A percentile compares a stretch with the other conserved stretches of the same genome.
Evolutionary conservation across 2,329 filamentous ascomycete species (phyloP).

Genomic region (Hymenoscyphus scutula): DNA sequence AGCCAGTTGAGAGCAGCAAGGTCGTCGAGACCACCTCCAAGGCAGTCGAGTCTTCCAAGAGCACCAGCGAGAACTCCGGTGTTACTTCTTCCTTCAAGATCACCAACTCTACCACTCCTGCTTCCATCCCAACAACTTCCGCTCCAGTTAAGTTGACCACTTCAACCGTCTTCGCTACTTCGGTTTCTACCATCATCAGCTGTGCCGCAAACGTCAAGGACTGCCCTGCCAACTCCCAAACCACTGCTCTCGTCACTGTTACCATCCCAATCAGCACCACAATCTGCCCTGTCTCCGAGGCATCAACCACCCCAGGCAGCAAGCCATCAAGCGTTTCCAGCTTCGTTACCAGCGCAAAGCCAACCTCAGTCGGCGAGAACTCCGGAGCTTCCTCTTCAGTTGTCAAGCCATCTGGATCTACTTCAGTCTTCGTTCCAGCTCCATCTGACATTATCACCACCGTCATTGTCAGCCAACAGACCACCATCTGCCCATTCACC

Average conservation of each 20-base stretch:
- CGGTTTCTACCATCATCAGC: conserved; percentile 49
- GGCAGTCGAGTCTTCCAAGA: background rate
- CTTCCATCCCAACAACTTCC: background rate
- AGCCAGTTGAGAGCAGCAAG: background rate
- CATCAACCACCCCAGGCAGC: background rate
- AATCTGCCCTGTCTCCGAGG: conserved; percentile 31
- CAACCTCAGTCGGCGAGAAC: background rate
- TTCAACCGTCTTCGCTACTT: conserved; percentile 52
- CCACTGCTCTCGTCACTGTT: conserved; percentile 22
- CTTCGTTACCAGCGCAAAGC: background rate
- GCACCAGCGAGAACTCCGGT: background rate
- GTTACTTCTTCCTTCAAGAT: background rate
- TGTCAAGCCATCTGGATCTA: background rate
- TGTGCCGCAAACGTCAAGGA: conserved; percentile 46
- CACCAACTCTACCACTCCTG: background rate
- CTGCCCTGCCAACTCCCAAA: conserved; percentile 43
- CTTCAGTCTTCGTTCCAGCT: background rate
- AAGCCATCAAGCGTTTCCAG: background rate
- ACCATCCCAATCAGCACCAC: conserved; percentile 26
- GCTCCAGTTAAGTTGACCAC: conserved; percentile 15
- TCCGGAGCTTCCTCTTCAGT: conserved; percentile 1
- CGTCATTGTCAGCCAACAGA: conserved; percentile 8
- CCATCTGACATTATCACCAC: conserved; percentile 12
- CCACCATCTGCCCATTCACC: conserved; percentile 22
- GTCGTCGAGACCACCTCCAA: background rate